Base-by-base conservation (phyloP, 495 filamentous ascomycete genomes). In the Neurospora sp. region DNA sequence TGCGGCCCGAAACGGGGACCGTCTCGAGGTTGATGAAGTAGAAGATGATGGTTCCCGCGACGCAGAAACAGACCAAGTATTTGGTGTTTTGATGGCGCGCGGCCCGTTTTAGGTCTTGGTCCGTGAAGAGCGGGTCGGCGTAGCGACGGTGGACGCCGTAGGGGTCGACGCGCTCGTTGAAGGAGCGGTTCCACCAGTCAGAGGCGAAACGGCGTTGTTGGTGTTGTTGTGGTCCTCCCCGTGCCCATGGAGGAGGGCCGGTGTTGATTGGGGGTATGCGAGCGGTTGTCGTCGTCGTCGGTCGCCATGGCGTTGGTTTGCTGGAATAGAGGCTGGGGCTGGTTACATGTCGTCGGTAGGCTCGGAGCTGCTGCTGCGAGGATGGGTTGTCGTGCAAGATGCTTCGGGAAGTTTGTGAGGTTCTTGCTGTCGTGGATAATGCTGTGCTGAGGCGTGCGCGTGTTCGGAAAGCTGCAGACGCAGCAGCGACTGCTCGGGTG, bases 1-100 rank as follows among this genome's bases (percentile, higher is more conserved):
- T 87, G 23, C 95, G 90, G 4, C 92, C 91, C 9, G 90, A 91
- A 48, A 93, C 90, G 62, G 94, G 93, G 16, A 97, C 94, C 10
- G 85, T 88, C 76, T 98, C 93, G 12, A 92, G 82, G 76, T 97
- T 91, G 77, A 84, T 86, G 66, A 92, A 81, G 81, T 94, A 95
- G 78, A 95, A 89, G 37, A 80, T 76, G 0, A 83, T 75, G 1
- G 79, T 83, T 71, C 82, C 83, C 1, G 80, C 72, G 16, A 83
- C 76, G n/a, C 81, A 73, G 20, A 84, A 18, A 1, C 78, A 23
- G 16, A 80, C 42, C 10, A 87, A 54, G 12, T 75, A 74, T 76
- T 81, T 80, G 27, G 83, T 78, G 23, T 73, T 76, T 23, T 78
- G 81, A 37, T 78, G 79, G 69, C 76, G 76, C 23, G 75, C 54